Base-by-base conservation (phyloP, 345 rosid species). In the Ceriops decandra region DNA sequence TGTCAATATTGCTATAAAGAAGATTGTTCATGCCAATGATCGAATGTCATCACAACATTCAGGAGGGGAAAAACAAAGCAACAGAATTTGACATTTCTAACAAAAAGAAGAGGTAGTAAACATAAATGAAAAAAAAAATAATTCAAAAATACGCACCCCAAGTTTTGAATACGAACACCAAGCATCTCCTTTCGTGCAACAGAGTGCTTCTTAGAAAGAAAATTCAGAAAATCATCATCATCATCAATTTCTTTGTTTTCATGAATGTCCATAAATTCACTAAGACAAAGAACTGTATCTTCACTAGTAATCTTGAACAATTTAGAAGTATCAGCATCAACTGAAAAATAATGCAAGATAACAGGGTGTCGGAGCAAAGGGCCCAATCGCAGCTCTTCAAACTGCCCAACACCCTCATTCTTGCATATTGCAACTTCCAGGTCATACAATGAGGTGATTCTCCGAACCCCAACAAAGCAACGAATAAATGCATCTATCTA, bases 401-500 rank as follows among this genome's bases (percentile, higher is more conserved):
- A 93, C 67, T 73, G 72, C 74, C 70, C 86, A 75, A 87, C 76
- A 66, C 87, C 85, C 82, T 90, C 96, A 70, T 74, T 86, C 63
- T 79, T 70, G 73, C 98, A 89, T 27, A 90, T 79, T 30, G 86
- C 96, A 72, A 68, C 74, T 74, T 90, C 86, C 88, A 93, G 79
- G 72, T 93, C 98, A 81, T 86, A 75, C 77, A 93, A 72, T 27
- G 97, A 80, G 63, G 90, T 82, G 8, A 93, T 84, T 64, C 77
- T 81, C 76, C 87, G 74, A 36, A 85, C 93, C 67, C 81, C 92
- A 52, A 87, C 85, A 66, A 81, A 93, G 83, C 98, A 93, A 73
- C 87, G 90, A 67, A 93, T 89, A 81, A 87, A 93, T 11, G 96
- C 88, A 85, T 90, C 87, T 65, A 93, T 76, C 98, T 93, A 79